Conservation (phyloP, 768 basidiomycete species). For the Leccinum longicurvipes region DNA sequence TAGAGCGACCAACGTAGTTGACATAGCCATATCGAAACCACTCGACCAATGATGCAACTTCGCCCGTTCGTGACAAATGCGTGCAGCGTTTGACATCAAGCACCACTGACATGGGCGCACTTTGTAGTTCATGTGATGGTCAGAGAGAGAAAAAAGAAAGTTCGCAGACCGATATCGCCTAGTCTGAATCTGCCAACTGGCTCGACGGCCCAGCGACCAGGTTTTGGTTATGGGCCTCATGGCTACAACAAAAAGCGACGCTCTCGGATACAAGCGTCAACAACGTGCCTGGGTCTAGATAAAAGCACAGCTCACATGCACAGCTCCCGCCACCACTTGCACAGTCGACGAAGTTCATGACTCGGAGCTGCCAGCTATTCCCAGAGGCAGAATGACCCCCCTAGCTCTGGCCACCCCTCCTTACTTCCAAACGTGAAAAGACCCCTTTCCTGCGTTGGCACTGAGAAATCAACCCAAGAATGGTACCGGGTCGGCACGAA, state of each 20-base stretch:
- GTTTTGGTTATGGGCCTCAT: constrained; percentile 14
- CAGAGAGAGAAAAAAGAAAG: constrained; percentile 6
- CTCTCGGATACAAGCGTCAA: constrained; percentile 7
- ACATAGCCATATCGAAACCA: not conserved
- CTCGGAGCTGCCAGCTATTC: too few species aligned
- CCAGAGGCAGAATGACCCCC: too few species aligned
- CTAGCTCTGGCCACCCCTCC: constrained; percentile 1
- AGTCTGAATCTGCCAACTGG: too few species aligned
- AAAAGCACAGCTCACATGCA: constrained; percentile 15
- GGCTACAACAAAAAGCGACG: not conserved
- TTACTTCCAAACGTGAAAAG: not conserved
- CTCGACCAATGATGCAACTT: not conserved
- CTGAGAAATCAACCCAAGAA: too few species aligned
- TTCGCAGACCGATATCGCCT: constrained; percentile 6
- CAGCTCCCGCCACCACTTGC: too few species aligned
- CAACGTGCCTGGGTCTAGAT: constrained; percentile 17
- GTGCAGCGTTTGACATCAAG: constrained; percentile 1
- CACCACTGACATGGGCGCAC: constrained; percentile 1
- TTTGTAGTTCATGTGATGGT: not conserved
- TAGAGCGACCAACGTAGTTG: not conserved
- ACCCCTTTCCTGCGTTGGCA: constrained; percentile 5
- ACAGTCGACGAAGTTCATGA: constrained; percentile 4
- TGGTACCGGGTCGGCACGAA: constrained; percentile 7
- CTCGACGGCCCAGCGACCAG: constrained; percentile 13
- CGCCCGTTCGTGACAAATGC: not conserved